Evolutionary conservation across 805 yeast species (phyloP).

Genomic region (Suhomyces xylopsoci): DNA sequence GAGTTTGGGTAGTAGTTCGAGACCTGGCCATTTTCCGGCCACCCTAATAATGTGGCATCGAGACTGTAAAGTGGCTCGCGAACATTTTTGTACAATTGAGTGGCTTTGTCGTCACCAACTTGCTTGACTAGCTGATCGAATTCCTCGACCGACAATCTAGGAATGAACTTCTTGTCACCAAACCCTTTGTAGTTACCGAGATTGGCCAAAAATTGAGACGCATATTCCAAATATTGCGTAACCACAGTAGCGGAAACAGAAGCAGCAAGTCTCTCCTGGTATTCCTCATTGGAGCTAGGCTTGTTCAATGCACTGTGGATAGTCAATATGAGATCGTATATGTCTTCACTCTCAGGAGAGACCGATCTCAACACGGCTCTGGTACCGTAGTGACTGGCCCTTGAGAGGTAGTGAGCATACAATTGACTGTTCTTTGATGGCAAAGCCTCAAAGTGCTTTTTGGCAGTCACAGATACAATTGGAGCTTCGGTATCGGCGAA

Average conservation of each 20-base stretch:
- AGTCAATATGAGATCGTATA: conserved; percentile 64
- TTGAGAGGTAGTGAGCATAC: conserved; percentile 80
- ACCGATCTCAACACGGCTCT: conserved; percentile 78
- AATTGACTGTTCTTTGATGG: conserved; percentile 52
- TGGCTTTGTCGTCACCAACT: conserved; percentile 32
- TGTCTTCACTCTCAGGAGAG: conserved; percentile 73
- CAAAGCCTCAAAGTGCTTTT: conserved; percentile 63
- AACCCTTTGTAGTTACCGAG: conserved; percentile 81
- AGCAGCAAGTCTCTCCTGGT: conserved; percentile 34
- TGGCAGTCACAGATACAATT: conserved; percentile 53
- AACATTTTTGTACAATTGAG: conserved; percentile 41
- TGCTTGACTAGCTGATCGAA: conserved; percentile 49
- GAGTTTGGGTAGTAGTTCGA: conserved; percentile 62
- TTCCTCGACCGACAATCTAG: conserved; percentile 48
- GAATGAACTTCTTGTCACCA: conserved; percentile 86
- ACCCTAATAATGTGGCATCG: conserved; percentile 59
- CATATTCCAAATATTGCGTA: conserved; percentile 60
- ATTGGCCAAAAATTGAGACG: conserved; percentile 71
- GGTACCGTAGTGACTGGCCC: conserved; percentile 83
- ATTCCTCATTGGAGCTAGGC: conserved; percentile 36
- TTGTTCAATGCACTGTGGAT: conserved; percentile 53
- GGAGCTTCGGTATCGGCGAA: conserved; percentile 44
- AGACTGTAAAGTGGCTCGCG: conserved; percentile 52
- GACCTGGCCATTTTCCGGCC: conserved; percentile 72
- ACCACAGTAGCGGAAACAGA: conserved; percentile 32